Percentiles rank a stretch among this genome's conserved stretches.
Evolutionary conservation across 768 basidiomycete genomes (phyloP).

Genomic region (Phlebiopsis gigantea): DNA sequence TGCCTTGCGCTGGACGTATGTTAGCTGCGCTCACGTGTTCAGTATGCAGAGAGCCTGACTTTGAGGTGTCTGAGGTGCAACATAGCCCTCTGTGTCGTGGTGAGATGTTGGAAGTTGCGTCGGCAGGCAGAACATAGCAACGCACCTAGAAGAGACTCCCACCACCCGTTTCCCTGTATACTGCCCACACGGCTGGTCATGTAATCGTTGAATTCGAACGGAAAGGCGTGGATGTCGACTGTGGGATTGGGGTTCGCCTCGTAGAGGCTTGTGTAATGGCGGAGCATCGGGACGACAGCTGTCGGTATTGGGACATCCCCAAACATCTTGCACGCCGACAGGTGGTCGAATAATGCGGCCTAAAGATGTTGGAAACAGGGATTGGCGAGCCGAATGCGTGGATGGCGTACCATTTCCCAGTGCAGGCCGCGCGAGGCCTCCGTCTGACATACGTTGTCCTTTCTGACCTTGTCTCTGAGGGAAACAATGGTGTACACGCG

Average conservation of each 20-base stretch:
- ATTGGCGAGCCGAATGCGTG: neutral
- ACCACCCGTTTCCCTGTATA: conserved; percentile 1
- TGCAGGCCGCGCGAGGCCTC: conserved; percentile 4
- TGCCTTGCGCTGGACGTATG: neutral
- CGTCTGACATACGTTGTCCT: neutral
- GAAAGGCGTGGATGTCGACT: conserved; percentile 4
- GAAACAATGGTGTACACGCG: conserved; percentile 5
- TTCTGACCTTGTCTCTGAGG: neutral
- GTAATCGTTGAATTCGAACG: conserved; percentile 2
- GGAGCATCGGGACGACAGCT: conserved; percentile 5
- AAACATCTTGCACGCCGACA: conserved; percentile 3
- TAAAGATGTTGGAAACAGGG: neutral
- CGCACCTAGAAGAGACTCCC: conserved; percentile 2
- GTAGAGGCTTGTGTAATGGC: neutral
- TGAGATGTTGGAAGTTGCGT: neutral
- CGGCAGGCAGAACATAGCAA: neutral
- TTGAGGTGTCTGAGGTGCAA: neutral
- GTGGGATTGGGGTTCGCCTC: neutral
- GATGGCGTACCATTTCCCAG: conserved; percentile 2
- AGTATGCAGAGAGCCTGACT: neutral
- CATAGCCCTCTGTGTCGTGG: neutral
- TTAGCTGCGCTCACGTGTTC: neutral
- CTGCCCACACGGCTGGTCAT: neutral
- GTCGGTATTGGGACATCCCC: conserved; percentile 2
- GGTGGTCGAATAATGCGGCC: conserved; percentile 2